phyloP scores from a whole-genome alignment of 495 filamentous ascomycete species.

The Penicillium herquei region DNA sequence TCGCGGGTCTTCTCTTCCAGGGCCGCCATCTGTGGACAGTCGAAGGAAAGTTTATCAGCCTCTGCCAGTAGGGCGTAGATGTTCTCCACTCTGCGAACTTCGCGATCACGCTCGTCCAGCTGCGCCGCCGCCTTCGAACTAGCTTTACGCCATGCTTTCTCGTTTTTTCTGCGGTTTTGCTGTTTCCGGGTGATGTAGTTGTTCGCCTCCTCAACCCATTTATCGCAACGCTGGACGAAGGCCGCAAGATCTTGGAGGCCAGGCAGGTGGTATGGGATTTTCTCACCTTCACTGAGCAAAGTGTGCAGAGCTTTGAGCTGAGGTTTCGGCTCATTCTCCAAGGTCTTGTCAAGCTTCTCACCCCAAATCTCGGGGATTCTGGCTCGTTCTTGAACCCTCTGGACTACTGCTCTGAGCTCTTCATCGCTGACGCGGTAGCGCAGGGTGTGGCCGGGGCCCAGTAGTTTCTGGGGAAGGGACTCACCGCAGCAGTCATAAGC shows the following conservation, averaged over 20 bases:
- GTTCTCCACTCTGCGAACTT: slow-evolving; percentile 87
- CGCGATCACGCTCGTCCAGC: slow-evolving; percentile 83
- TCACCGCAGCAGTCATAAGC: slow-evolving; percentile 74
- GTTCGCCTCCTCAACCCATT: slow-evolving; percentile 96
- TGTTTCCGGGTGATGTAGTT: slow-evolving; percentile 98
- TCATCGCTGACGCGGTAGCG: slow-evolving; percentile 76
- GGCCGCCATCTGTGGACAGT: slow-evolving; percentile 87
- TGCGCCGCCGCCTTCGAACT: slow-evolving; percentile 74
- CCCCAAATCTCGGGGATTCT: slow-evolving; percentile 84
- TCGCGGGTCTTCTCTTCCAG: slow-evolving; percentile 84
- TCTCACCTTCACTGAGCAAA: slow-evolving; percentile 90
- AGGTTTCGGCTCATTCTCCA: slow-evolving; percentile 80
- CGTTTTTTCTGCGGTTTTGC: slow-evolving; percentile 96
- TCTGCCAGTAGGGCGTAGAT: slow-evolving; percentile 79
- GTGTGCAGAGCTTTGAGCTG: slow-evolving; percentile 81
- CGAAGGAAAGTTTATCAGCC: slow-evolving; percentile 88
- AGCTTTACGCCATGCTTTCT: slow-evolving; percentile 82
- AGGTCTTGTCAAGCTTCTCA: slow-evolving; percentile 79
- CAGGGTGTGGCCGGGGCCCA: slow-evolving; percentile 63
- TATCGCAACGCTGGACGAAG: slow-evolving; percentile 93
- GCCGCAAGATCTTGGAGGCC: slow-evolving; percentile 77
- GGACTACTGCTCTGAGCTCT: slow-evolving; percentile 59
- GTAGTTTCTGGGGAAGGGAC: slow-evolving; percentile 56
- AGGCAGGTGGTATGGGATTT: slow-evolving; percentile 89
- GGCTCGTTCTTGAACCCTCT: slow-evolving; percentile 83